Evolutionary conservation across 2,329 filamentous ascomycete genomes (phyloP).

Genomic region (Paracorniculantispora psalliotae): DNA sequence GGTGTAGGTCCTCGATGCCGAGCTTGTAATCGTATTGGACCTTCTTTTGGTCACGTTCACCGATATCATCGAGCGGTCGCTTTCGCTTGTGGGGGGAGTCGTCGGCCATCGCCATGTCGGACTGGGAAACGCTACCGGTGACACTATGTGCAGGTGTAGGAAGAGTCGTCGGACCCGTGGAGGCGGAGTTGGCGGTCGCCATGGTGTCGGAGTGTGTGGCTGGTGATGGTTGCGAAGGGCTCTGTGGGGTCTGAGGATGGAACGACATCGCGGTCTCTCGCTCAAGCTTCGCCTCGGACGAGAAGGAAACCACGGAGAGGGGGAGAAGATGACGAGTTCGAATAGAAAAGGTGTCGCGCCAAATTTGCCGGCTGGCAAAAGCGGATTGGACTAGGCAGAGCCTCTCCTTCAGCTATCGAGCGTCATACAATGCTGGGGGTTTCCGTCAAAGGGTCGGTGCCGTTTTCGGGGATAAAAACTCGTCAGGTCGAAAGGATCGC

Average conservation of each 20-base stretch:
- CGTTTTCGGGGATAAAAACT: background rate
- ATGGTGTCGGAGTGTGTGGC: slow-evolving; percentile 47
- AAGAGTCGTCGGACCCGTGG: slow-evolving; percentile 35
- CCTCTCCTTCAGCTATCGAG: slow-evolving; percentile 12
- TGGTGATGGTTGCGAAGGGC: slow-evolving; percentile 57
- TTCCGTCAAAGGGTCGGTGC: slow-evolving; percentile 6
- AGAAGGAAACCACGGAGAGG: background rate
- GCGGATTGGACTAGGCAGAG: slow-evolving; percentile 13
- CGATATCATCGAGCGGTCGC: slow-evolving; percentile 51
- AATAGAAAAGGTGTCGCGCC: slow-evolving; percentile 10
- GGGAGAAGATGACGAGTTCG: background rate
- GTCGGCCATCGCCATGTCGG: slow-evolving; percentile 44
- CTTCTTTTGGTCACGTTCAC: slow-evolving; percentile 57
- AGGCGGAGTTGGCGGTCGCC: slow-evolving; percentile 39
- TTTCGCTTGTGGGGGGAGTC: slow-evolving; percentile 58
- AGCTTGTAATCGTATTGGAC: slow-evolving; percentile 56
- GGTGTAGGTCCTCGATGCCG: slow-evolving; percentile 59
- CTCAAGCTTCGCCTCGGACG: background rate
- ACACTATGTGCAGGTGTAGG: slow-evolving; percentile 61
- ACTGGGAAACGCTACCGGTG: slow-evolving; percentile 47
- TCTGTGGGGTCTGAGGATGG: slow-evolving; percentile 64
- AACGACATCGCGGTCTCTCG: slow-evolving; percentile 48
- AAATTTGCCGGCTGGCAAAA: slow-evolving; percentile 13
- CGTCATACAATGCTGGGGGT: slow-evolving; percentile 14
- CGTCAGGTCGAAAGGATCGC: background rate